Evolutionary conservation across 2,329 filamentous ascomycete genomes (phyloP).

Genomic region (Alternaria sp.): DNA sequence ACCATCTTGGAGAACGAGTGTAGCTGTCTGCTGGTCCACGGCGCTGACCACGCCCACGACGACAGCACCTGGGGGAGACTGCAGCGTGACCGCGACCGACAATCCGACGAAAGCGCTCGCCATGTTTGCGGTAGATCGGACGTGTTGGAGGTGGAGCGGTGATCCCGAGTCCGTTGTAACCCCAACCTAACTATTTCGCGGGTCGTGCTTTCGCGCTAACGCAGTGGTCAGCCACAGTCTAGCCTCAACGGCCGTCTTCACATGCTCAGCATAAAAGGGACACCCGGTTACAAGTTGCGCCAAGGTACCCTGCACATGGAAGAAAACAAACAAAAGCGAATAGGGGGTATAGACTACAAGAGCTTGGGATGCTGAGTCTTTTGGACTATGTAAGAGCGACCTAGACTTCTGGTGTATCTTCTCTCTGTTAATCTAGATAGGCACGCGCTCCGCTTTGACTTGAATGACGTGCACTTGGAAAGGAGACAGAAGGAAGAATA

Average conservation of each 20-base stretch:
- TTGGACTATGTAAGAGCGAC: background rate
- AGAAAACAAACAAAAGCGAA: background rate
- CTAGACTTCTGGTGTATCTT: background rate
- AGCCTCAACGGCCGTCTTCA: conserved; percentile 9
- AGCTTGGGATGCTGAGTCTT: background rate
- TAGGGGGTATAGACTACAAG: background rate
- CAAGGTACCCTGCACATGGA: background rate
- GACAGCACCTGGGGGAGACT: conserved; percentile 66
- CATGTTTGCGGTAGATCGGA: conserved; percentile 53
- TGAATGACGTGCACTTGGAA: background rate
- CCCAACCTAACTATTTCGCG: conserved; percentile 11
- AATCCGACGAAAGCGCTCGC: conserved; percentile 74
- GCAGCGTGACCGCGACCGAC: conserved; percentile 75
- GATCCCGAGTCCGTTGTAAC: conserved; percentile 2
- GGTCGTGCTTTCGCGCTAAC: conserved; percentile 10
- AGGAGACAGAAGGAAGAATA: background rate
- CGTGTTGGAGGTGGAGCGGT: conserved; percentile 10
- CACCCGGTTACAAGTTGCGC: background rate
- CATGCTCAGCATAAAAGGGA: background rate
- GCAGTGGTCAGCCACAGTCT: conserved; percentile 2
- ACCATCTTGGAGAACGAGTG: conserved; percentile 76
- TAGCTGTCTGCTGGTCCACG: conserved; percentile 67
- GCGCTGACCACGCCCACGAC: conserved; percentile 74
- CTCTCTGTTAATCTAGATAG: background rate
- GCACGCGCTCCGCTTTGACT: background rate